These are phyloP conservation scores for Saprolegnia diclina DNA, from an alignment of 352 stramenopile genomes.

Conservation along the genomic window DNA sequence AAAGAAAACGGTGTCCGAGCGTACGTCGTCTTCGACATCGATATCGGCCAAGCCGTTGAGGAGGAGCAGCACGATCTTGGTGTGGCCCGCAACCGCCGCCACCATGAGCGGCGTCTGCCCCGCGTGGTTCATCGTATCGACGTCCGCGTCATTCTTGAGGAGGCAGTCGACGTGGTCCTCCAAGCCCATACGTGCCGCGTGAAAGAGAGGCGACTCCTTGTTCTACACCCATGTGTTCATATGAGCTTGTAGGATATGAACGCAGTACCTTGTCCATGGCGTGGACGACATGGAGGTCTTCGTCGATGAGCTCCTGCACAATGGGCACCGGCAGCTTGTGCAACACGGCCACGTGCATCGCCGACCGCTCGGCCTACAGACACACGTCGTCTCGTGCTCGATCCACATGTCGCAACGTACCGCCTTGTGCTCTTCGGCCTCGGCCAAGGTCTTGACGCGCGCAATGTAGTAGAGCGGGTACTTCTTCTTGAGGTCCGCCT, in stretches of 20 bases:
- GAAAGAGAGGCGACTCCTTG: constrained; percentile 6
- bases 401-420: neutral
- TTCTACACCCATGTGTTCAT: constrained; percentile 21
- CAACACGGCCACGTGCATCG: constrained; percentile 8
- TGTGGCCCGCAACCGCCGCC: constrained; percentile 1
- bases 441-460: constrained; percentile 6
- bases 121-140: constrained; percentile 6
- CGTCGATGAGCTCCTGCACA: constrained; percentile 11
- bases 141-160: neutral
- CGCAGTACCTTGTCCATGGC: constrained; percentile 24
- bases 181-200: neutral
- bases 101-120: constrained; percentile 16
- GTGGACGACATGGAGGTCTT: constrained; percentile 17
- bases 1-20: neutral
- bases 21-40: constrained; percentile 23
- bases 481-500: constrained; percentile 13
- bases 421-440: constrained; percentile 3
- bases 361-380: constrained; percentile 11
- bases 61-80: constrained; percentile 10
- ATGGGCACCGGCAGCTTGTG: neutral
- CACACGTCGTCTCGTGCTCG: neutral
- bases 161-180: neutral
- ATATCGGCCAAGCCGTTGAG: constrained; percentile 19
- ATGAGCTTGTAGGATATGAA: too few species aligned
- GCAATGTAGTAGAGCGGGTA: constrained; percentile 20